phyloP scores from a whole-genome alignment of 148 eudicot genomes.

The Nepenthes mirabilis region DNA sequence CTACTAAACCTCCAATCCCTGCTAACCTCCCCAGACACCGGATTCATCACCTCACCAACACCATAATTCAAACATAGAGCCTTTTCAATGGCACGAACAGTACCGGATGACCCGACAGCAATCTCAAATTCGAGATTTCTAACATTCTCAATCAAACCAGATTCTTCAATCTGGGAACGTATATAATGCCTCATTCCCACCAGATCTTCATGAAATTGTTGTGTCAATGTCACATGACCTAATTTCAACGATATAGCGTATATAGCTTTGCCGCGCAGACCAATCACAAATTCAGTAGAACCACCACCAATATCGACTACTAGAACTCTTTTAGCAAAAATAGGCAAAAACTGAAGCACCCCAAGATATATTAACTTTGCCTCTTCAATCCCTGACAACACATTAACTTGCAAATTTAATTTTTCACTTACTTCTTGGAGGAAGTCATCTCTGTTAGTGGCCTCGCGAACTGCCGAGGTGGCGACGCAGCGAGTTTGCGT shows the following conservation, averaged over 20 bases:
- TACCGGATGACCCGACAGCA: constrained; percentile 65
- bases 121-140: constrained; percentile 3
- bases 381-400: constrained; percentile 51
- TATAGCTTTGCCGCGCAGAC: constrained; percentile 23
- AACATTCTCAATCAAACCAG: too few species aligned
- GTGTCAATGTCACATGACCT: too few species aligned
- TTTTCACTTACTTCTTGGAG: constrained; percentile 4
- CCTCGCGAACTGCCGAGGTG: too few species aligned
- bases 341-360: constrained; percentile 32
- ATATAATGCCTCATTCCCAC: too few species aligned
- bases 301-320: constrained; percentile 68
- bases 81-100: constrained; percentile 50
- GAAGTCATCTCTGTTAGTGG: too few species aligned
- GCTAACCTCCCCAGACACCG: constrained; percentile 11
- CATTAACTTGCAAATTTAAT: constrained; percentile 28
- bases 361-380: constrained; percentile 43
- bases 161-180: too few species aligned
- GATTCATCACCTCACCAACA: constrained; percentile 11
- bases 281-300: constrained; percentile 56
- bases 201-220: too few species aligned
- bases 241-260: constrained; percentile 17
- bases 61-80: constrained; percentile 38
- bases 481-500: too few species aligned
- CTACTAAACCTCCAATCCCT: constrained; percentile 38
- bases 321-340: constrained; percentile 22